Evolutionary conservation across 176 grass and related monocot species (phyloP).

Genomic region (Cenchrus purpureus): DNA sequence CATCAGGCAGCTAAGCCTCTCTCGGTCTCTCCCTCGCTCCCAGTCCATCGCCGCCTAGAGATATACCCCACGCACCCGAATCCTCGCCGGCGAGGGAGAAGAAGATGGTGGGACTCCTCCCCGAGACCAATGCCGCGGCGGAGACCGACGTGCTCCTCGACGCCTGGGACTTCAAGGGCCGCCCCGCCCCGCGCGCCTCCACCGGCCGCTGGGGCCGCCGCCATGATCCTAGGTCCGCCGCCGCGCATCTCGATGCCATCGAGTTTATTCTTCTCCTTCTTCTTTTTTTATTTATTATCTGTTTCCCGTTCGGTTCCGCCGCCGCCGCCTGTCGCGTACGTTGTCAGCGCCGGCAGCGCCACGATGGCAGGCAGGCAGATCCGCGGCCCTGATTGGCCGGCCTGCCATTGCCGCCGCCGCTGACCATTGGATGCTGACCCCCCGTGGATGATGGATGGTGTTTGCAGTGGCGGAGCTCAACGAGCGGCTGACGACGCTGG

Average conservation of each 20-base stretch:
- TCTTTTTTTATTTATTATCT: neutral
- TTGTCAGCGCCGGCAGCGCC: neutral
- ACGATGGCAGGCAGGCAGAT: neutral
- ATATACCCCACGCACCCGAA: neutral
- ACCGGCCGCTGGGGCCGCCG: slow-evolving; percentile 85
- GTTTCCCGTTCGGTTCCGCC: neutral
- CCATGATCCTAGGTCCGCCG: slow-evolving; percentile 84
- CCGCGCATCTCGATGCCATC: neutral
- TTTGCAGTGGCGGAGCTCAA: slow-evolving; percentile 76
- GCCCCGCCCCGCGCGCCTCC: slow-evolving; percentile 53
- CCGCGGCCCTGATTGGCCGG: neutral
- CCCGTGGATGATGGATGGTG: no score
- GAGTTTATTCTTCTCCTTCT: neutral
- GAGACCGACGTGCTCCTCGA: slow-evolving; percentile 59
- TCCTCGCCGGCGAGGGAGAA: neutral
- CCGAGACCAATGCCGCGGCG: slow-evolving; percentile 49
- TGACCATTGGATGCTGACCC: no score
- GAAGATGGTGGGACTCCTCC: slow-evolving; percentile 59
- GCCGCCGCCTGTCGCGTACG: neutral
- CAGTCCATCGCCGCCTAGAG: neutral
- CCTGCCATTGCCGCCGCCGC: no score
- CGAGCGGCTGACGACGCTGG: slow-evolving; percentile 89
- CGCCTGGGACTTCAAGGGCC: slow-evolving; percentile 84
- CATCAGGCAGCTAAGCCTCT: neutral
- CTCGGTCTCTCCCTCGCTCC: no score